Conservation (phyloP, 306 rosid species). For the Lathyrus sativus region DNA sequence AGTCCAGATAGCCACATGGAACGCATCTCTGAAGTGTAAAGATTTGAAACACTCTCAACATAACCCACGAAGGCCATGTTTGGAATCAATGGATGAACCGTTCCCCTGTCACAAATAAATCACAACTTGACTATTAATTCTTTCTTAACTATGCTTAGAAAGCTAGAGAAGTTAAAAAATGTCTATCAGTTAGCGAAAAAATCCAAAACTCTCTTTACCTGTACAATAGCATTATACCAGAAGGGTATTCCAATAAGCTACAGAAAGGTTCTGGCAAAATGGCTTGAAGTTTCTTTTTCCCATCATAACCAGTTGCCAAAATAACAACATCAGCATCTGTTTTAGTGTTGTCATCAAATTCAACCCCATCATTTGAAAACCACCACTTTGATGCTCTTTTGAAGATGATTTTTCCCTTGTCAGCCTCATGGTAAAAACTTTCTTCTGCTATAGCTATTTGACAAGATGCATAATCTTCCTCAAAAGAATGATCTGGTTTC, state of each 20-base stretch:
- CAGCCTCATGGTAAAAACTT: slow-evolving; percentile 67
- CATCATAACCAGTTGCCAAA: slow-evolving; percentile 76
- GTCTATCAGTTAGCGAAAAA: no score
- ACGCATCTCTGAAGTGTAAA: slow-evolving; percentile 63
- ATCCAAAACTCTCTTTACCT: slow-evolving; percentile 39
- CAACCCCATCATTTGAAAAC: slow-evolving; percentile 62
- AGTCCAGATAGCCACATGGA: slow-evolving; percentile 68
- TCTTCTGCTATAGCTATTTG: slow-evolving; percentile 73
- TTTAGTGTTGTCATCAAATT: slow-evolving; percentile 63
- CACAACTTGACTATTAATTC: neutral
- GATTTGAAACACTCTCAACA: slow-evolving; percentile 66
- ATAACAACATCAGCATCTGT: slow-evolving; percentile 69
- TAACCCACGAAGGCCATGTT: slow-evolving; percentile 80
- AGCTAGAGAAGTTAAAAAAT: neutral
- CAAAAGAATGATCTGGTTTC: slow-evolving; percentile 69
- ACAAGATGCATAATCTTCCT: slow-evolving; percentile 77
- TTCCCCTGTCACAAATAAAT: slow-evolving; percentile 54
- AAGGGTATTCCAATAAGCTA: slow-evolving; percentile 58
- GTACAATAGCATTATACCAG: slow-evolving; percentile 61
- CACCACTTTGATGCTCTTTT: slow-evolving; percentile 64
- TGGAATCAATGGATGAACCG: slow-evolving; percentile 75
- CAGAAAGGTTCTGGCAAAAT: slow-evolving; percentile 63
- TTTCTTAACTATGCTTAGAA: neutral
- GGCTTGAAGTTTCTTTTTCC: slow-evolving; percentile 62
- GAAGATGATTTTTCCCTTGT: slow-evolving; percentile 62